Base-by-base conservation (phyloP, 2,329 filamentous ascomycete species). In the Aspergillus spinulosporus region DNA sequence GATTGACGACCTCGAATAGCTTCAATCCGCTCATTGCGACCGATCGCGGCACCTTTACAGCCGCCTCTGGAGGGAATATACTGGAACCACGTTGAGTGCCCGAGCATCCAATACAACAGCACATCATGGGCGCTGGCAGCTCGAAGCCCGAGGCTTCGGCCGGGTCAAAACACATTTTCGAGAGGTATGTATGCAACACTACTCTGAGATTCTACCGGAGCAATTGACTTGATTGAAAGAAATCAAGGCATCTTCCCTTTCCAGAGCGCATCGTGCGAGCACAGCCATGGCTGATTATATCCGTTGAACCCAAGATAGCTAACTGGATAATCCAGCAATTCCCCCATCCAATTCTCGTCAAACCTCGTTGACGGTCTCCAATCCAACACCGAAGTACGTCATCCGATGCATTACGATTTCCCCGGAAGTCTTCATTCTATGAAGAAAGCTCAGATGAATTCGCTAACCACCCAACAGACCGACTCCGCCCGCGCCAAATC, bases 401-500 rank as follows among this genome's bases (percentile, higher is more conserved):
- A 34, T 21, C 52, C 26, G 21, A 21, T 21, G 21, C 21, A 21
- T 21, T 21, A 21, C 21, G 21, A 21, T 21, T 21, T 21, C 21
- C 21, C 21, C 21, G 21, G 21, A 21, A 21, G 21, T 21, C 21
- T 21, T 21, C 21, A 21, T 21, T 21, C 21, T 21, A 21, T 21
- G 21, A 21, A 21, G 21, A 21, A 21, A 21, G 21, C 21, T 21
- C 21, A 21, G 21, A 21, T 21, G 21, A 21, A 21, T 21, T 21
- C 21, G 21, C 52, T 49, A 54, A 54, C n/a, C 4, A 46, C 7
- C 14, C 14, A 58, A 50, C 51, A 97, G 93, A 93, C 89, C 76
- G 92, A 97, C 78, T 86, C 87, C 59, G 92, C 91, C 63, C 92
- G 93, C 72, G 83, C 88, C 68, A 90, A 90, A 77, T 81, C 87